These are phyloP conservation scores for Phytophthora macrochlamydospora DNA, from an alignment of 352 stramenopile species.

Conservation along the genomic window DNA sequence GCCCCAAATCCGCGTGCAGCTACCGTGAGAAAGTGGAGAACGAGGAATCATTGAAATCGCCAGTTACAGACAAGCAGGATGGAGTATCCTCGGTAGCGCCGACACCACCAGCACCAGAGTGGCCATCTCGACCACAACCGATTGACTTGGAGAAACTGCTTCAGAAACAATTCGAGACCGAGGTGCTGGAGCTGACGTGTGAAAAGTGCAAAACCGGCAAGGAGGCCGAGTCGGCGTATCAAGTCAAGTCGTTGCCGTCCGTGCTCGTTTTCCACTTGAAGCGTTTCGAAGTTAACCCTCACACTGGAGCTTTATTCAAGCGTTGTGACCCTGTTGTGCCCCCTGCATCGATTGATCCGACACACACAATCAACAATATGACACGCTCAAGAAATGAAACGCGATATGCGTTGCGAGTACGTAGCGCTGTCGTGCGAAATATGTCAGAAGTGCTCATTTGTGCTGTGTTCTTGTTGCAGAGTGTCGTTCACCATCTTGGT, in stretches of 20 bases:
- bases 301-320: slow-evolving; percentile 75
- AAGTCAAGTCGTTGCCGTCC: slow-evolving; percentile 68
- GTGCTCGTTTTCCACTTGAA: slow-evolving; percentile 86
- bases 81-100: slow-evolving; percentile 9
- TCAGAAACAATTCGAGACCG: slow-evolving; percentile 78
- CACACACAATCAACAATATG: slow-evolving; percentile 42
- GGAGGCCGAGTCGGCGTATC: slow-evolving; percentile 62
- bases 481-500: slow-evolving; percentile 84
- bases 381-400: slow-evolving; percentile 23
- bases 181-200: slow-evolving; percentile 80
- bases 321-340: slow-evolving; percentile 79
- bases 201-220: slow-evolving; percentile 83
- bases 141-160: slow-evolving; percentile 70
- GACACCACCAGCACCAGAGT: slow-evolving; percentile 11
- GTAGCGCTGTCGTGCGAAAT: neutral
- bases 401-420: slow-evolving; percentile 60
- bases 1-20: slow-evolving; percentile 66
- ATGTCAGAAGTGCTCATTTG: neutral
- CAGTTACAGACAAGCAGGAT: slow-evolving; percentile 9
- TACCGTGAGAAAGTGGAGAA: slow-evolving; percentile 53
- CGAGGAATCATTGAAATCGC: slow-evolving; percentile 10
- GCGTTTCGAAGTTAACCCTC: slow-evolving; percentile 82
- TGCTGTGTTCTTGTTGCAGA: slow-evolving; percentile 34
- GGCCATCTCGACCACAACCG: slow-evolving; percentile 16
- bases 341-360: slow-evolving; percentile 47